A percentile compares a stretch with the other conserved stretches of the same genome.
Evolutionary conservation across 1,284 basidiomycete genomes (phyloP).

Genomic region (Caloboletus inedulis): DNA sequence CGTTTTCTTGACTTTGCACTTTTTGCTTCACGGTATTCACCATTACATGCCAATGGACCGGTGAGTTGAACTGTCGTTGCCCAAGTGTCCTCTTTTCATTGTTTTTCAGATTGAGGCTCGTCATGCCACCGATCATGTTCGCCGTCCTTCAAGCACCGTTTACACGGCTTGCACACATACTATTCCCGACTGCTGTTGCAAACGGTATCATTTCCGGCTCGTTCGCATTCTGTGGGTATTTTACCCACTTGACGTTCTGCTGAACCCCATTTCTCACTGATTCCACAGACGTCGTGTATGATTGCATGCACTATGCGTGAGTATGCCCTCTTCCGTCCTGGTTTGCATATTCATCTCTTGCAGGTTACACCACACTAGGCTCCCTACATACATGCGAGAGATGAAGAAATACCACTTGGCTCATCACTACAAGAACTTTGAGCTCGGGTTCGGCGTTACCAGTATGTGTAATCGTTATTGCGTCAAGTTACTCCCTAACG

Average conservation of each 20-base stretch:
- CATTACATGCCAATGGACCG: slow-evolving; percentile 97
- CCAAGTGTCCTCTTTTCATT: slow-evolving; percentile 5
- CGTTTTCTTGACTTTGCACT: slow-evolving; percentile 83
- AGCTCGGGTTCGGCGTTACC: slow-evolving; percentile 97
- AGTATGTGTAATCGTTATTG: slow-evolving; percentile 44
- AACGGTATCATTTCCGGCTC: slow-evolving; percentile 93
- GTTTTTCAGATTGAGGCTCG: slow-evolving; percentile 71
- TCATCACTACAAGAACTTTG: slow-evolving; percentile 99
- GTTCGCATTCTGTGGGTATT: slow-evolving; percentile 82
- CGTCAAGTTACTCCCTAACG: slow-evolving; percentile 6
- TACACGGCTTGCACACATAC: slow-evolving; percentile 77
- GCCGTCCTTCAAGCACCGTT: slow-evolving; percentile 79
- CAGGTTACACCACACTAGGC: slow-evolving; percentile 83
- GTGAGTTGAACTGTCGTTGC: slow-evolving; percentile 35
- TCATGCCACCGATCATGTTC: slow-evolving; percentile 96
- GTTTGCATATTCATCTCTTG: slow-evolving; percentile 7
- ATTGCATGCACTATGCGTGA: slow-evolving; percentile 90
- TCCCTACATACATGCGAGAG: slow-evolving; percentile 84
- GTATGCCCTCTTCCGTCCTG: slow-evolving; percentile 27
- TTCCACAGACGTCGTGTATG: slow-evolving; percentile 74
- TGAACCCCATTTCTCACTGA: slow-evolving; percentile 6
- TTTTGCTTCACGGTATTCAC: slow-evolving; percentile 93
- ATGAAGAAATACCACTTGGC: slow-evolving; percentile 98
- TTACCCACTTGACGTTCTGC: not conserved
- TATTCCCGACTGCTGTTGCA: slow-evolving; percentile 85